Conservation (phyloP, 768 basidiomycete genomes). For the Sistotremastrum niveocremeum region DNA sequence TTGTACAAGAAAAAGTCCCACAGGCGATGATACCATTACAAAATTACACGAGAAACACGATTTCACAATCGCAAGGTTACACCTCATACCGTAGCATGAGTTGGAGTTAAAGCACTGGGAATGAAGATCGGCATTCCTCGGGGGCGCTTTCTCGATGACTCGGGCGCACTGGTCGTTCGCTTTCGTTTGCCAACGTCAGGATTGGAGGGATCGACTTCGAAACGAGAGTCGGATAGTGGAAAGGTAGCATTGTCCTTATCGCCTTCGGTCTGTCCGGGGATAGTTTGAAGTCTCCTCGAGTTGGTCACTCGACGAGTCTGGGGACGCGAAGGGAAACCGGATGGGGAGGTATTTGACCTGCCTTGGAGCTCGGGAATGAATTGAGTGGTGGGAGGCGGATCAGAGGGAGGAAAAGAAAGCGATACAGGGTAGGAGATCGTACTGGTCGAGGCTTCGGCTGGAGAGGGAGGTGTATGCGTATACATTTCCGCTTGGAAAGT, state of each 20-base stretch:
- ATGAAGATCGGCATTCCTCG: too few species aligned
- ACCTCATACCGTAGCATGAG: too few species aligned
- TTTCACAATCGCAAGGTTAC: too few species aligned
- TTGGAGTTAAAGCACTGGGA: too few species aligned
- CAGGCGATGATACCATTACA: too few species aligned
- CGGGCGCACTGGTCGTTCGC: too few species aligned
- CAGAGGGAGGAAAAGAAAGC: background rate
- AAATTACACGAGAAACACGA: too few species aligned
- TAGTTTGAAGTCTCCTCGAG: background rate
- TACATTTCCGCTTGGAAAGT: conserved; percentile 28
- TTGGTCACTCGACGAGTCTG: background rate
- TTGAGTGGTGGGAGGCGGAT: background rate
- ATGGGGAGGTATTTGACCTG: too few species aligned
- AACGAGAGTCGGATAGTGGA: conserved; percentile 5
- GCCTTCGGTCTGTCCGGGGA: too few species aligned
- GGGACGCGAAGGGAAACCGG: background rate
- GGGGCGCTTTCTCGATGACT: too few species aligned
- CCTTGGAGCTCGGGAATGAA: background rate
- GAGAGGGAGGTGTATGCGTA: conserved; percentile 19
- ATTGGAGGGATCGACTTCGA: conserved; percentile 1
- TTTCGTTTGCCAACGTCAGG: conserved; percentile 2
- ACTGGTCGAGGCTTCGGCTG: background rate
- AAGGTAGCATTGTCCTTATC: background rate
- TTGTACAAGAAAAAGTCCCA: too few species aligned
- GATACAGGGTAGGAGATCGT: background rate